Base-by-base conservation (phyloP, 2,329 filamentous ascomycete species). In the Verticillium dahliae region DNA sequence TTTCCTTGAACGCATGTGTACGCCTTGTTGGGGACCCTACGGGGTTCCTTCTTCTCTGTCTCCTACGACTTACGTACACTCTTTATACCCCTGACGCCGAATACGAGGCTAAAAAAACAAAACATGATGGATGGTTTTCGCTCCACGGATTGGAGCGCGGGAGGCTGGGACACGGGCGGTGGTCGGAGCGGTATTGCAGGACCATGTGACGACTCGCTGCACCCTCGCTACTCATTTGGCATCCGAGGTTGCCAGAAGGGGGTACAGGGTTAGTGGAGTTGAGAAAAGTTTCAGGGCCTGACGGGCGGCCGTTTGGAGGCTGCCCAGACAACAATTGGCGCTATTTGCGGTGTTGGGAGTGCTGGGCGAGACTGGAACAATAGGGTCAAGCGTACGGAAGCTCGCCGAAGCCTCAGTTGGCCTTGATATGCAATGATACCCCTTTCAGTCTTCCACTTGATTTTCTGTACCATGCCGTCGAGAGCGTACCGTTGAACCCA, bases 401-500 rank as follows among this genome's bases (percentile, higher is more conserved):
- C 45, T 50, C 18, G 37, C 55, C 27, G 27, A 50, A 45, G 41
- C 22, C 27, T 39, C 14, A 57, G 37, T 50, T 60, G 63, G 27
- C 63, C 61, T 65, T 65, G 62, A 63, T 56, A 65, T 61, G 64
- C 61, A 65, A 65, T 65, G 64, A 65, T 65, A 65, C 64, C 63
- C 64, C 60, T 65, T 41, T 58, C 27, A 27, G 45, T 50, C 45
- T 50, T 22, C 45, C 45, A 50, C 27, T 27, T 11, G 7, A n/a
- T 9, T 2, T 50, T 4, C 14, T 15, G 27, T 27, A 4, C 27
- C 4, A 27, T 27, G 27, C 27, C 27, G 27, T 27, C 27, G 3
- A 27, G 27, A 27, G 27, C 27, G 27, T 4, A 27, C 4, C 27
- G 2, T 27, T 27, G 27, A 27, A 27, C 27, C 27, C 27, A 27